phyloP scores from a whole-genome alignment of 345 rosid genomes.

The Bruguiera sexangula region DNA sequence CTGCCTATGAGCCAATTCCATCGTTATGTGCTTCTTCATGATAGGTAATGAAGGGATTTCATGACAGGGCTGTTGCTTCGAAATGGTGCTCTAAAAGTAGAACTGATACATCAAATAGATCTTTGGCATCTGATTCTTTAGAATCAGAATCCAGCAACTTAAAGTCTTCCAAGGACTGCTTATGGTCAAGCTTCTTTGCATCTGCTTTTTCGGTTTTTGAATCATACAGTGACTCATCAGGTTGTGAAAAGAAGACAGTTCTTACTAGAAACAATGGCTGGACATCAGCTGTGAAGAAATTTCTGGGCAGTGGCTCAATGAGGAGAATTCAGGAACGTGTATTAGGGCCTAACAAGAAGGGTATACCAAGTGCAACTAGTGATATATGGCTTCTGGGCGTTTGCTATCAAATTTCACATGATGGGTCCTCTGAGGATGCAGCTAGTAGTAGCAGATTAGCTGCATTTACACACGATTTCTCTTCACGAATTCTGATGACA shows the following conservation, averaged over 20 bases:
- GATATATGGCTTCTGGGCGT: constrained; percentile 88
- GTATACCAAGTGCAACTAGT: constrained; percentile 53
- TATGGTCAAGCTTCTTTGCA: constrained; percentile 57
- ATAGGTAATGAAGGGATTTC: constrained; percentile 53
- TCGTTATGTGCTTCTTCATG: constrained; percentile 4
- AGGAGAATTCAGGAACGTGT: constrained; percentile 85
- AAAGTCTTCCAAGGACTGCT: constrained; percentile 42
- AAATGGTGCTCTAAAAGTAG: constrained; percentile 42
- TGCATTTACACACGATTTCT: constrained; percentile 62
- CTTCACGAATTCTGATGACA: constrained; percentile 71
- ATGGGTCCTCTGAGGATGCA: constrained; percentile 38
- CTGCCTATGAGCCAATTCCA: constrained; percentile 13
- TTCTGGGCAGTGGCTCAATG: constrained; percentile 70
- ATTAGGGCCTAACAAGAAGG: constrained; percentile 63
- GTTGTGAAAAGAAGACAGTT: constrained; percentile 40
- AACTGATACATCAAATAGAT: constrained; percentile 31
- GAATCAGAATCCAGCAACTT: constrained; percentile 44
- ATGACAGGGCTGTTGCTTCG: constrained; percentile 49
- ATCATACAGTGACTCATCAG: constrained; percentile 42
- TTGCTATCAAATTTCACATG: constrained; percentile 59
- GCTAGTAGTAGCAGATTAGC: constrained; percentile 41
- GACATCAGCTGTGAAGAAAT: constrained; percentile 66
- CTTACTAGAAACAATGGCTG: constrained; percentile 53
- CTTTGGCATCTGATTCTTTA: constrained; percentile 45
- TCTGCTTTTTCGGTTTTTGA: constrained; percentile 71